Base-by-base conservation (phyloP, 2,329 filamentous ascomycete genomes). In the Monilinia fructicola region DNA sequence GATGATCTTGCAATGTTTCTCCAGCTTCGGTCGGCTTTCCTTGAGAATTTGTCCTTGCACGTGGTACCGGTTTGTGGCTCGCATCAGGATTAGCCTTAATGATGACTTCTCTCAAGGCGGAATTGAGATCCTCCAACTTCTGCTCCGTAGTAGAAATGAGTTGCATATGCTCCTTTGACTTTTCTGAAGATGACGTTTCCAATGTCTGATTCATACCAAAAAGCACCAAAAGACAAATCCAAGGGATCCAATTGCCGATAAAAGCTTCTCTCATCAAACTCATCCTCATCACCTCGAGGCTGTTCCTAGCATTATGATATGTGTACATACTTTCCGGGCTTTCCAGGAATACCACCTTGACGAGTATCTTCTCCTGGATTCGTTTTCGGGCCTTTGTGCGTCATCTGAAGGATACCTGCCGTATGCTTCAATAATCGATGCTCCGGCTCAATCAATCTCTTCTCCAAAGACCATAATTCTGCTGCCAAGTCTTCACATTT, bases 351-450 rank as follows among this genome's bases (percentile, higher is more conserved):
- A 26, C 84, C 86, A 52, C 56, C 54, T 55, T 69, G 71, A 52
- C 81, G 75, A 9, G 79, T 74, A 55, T 79, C 78, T 0, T 77
- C 76, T 2, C 79, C 78, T 4, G 79, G 73, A 64, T 80, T 80
- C 71, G 83, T 80, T 71, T 83, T 82, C n/a, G 90, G 82, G 0
- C 86, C 87, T 73, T 89, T 90, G 78, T 98, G 93, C 11, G 93
- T 96, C 77, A 96, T 85, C 76, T 97, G 93, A 64, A 99, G 81
- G 50, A 99, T 91, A 54, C 92, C 94, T 18, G 95, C 93, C 0
- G 94, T 98, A 77, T 99, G 95, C 77, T 94, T 88, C 61, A 98
- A 81, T 54, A 99, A 80, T 69, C 87, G 86, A 73, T 85, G 86
- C 74, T 96, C 91, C 11, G 91, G 85, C 67, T 90, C 85, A 79